Conservation (phyloP, 2,329 filamentous ascomycete species). For the Incumbomyces lentus region DNA sequence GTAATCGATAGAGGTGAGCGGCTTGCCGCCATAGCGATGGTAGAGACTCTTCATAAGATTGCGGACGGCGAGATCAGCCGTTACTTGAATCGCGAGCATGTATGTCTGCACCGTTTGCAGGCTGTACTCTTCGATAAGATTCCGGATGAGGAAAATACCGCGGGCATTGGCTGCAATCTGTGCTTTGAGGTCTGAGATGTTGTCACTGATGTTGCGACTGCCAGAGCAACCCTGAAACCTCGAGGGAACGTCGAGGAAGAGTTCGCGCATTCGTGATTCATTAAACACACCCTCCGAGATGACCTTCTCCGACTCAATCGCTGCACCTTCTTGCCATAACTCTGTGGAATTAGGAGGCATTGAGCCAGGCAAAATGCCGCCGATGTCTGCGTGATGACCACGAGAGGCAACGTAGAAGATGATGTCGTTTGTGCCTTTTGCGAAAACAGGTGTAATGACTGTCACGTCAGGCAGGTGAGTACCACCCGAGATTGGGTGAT, state of each 20-base stretch:
- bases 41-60: conserved; percentile 63
- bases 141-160: conserved; percentile 66
- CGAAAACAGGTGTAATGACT: conserved; percentile 69
- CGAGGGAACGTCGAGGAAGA: conserved; percentile 63
- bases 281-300: conserved; percentile 50
- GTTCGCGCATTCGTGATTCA: conserved; percentile 61
- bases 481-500: conserved; percentile 74
- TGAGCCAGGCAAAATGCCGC: conserved; percentile 68
- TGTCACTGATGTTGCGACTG: conserved; percentile 68
- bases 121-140: conserved; percentile 68
- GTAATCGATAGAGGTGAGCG: conserved; percentile 63
- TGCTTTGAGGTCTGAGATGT: conserved; percentile 76
- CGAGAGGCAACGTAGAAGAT: conserved; percentile 73
- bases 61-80: conserved; percentile 66
- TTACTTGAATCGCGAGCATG: conserved; percentile 72
- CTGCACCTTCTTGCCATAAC: conserved; percentile 54
- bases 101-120: conserved; percentile 70
- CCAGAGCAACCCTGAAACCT: conserved; percentile 66
- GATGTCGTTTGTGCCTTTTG: conserved; percentile 53
- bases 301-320: conserved; percentile 52
- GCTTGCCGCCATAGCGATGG: conserved; percentile 52
- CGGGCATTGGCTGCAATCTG: conserved; percentile 81
- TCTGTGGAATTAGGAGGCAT: conserved; percentile 71
- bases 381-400: conserved; percentile 76
- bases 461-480: conserved; percentile 79